A percentile compares a stretch with the other conserved stretches of the same genome.
Conservation (phyloP, 192 early-diverging fungal species). For the Powellomyces hirtus region DNA sequence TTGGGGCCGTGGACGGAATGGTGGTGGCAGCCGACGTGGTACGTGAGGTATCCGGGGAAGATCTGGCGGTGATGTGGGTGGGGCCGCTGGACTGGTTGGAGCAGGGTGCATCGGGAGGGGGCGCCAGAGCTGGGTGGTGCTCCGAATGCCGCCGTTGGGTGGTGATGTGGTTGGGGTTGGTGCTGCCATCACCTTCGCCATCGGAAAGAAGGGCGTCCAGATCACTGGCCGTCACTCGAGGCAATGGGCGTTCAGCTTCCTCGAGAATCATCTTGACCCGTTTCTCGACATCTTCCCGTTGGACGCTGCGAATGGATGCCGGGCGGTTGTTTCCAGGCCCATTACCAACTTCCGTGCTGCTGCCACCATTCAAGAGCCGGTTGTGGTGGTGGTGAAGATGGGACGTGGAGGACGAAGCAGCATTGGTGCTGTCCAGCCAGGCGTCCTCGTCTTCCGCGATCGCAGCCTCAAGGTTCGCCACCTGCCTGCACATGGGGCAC, state of each 20-base stretch:
- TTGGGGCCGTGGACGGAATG: not conserved
- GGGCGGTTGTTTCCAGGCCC: not conserved
- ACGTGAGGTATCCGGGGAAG: too few species aligned
- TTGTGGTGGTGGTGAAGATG: slow-evolving; percentile 62
- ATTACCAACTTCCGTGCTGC: not conserved
- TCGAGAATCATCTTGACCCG: slow-evolving; percentile 4
- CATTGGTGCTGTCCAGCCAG: slow-evolving; percentile 23
- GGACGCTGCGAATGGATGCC: not conserved
- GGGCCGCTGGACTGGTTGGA: not conserved
- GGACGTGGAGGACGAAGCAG: not conserved
- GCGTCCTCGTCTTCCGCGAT: slow-evolving; percentile 73
- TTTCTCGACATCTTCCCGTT: not conserved
- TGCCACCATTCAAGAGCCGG: slow-evolving; percentile 29
- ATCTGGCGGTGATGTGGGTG: not conserved
- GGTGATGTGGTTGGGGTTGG: not conserved
- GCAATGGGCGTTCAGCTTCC: slow-evolving; percentile 13
- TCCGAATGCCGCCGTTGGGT: not conserved
- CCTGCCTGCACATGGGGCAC: slow-evolving; percentile 62
- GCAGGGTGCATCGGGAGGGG: not conserved
- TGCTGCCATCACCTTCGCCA: slow-evolving; percentile 6
- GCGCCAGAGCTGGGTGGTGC: not conserved
- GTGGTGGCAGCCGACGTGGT: too few species aligned
- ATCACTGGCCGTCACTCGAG: slow-evolving; percentile 18
- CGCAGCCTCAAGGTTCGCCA: slow-evolving; percentile 54
- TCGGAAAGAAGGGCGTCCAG: slow-evolving; percentile 23